Percentiles rank a stretch among this genome's conserved stretches.
phyloP scores from a whole-genome alignment of 1,284 basidiomycete genomes.

The Cutaneotrichosporon dermatis region DNA sequence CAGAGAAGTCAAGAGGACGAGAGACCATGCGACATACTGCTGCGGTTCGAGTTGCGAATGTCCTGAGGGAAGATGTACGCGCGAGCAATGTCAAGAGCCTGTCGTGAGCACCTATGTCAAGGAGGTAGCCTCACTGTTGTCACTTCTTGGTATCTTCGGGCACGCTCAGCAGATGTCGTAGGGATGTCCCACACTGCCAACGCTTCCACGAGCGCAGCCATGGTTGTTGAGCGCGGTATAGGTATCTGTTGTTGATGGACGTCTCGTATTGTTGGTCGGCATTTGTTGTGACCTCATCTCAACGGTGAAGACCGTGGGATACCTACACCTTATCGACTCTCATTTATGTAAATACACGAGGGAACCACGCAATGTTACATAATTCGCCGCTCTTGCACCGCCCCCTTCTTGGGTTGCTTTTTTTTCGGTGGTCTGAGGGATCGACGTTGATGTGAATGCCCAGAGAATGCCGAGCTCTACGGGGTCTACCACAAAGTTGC shows the following conservation, averaged over 20 bases:
- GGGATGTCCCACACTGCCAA: constrained; percentile 32
- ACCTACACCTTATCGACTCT: too few species aligned
- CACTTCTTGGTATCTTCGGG: constrained; percentile 23
- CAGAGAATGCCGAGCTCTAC: too few species aligned
- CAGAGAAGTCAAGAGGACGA: background rate
- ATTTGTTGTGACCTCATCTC: background rate
- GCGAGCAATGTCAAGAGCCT: constrained; percentile 26
- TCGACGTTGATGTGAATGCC: too few species aligned
- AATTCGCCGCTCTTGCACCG: too few species aligned
- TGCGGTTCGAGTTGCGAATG: constrained; percentile 11
- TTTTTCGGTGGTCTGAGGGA: too few species aligned
- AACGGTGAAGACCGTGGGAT: background rate
- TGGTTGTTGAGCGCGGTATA: background rate
- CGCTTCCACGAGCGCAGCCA: constrained; percentile 29
- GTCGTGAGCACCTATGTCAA: constrained; percentile 3
- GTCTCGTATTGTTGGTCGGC: constrained; percentile 1
- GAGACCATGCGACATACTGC: background rate
- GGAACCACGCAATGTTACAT: background rate
- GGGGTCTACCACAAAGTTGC: too few species aligned
- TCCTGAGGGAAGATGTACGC: constrained; percentile 27
- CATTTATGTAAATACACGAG: too few species aligned
- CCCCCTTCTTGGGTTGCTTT: too few species aligned
- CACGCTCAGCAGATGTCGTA: constrained; percentile 29
- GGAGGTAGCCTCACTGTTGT: constrained; percentile 19
- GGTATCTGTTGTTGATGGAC: background rate